Evolutionary conservation across 768 basidiomycete species (phyloP).

Genomic region (Pleurotus tuoliensis): DNA sequence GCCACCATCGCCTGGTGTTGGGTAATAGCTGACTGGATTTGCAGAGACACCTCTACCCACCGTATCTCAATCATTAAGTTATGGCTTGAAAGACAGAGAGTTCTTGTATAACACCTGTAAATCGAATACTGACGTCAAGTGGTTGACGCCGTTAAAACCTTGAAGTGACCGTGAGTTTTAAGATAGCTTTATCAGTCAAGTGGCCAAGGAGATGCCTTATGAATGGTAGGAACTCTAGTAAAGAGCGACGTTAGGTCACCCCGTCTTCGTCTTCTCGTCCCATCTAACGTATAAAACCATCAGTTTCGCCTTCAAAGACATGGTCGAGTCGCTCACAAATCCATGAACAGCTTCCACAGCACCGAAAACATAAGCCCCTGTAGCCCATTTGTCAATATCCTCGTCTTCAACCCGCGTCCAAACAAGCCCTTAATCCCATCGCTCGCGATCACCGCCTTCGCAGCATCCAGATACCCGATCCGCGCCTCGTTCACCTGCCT

Average conservation of each 20-base stretch:
- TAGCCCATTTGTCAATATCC: conserved; percentile 85
- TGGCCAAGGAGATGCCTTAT: no score
- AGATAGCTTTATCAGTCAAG: no score
- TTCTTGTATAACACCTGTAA: no score
- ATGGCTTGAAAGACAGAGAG: no score
- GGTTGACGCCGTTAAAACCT: no score
- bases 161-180: no score
- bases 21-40: no score
- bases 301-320: background rate
- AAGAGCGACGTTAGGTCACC: background rate
- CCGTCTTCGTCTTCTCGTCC: conserved; percentile 8
- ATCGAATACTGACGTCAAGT: no score
- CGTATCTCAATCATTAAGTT: no score
- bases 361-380: conserved; percentile 91
- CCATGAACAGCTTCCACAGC: conserved; percentile 87
- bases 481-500: conserved; percentile 83
- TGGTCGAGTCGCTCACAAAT: conserved; percentile 57
- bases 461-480: conserved; percentile 78
- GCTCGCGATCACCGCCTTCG: conserved; percentile 63
- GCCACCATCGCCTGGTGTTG: no score
- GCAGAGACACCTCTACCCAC: no score
- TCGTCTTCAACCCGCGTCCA: conserved; percentile 85
- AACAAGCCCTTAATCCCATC: conserved; percentile 83
- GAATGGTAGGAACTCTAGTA: no score
- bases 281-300: conserved; percentile 2